Conservation (phyloP, 2,329 filamentous ascomycete species). For the Sclerotinia sclerotiorum region DNA sequence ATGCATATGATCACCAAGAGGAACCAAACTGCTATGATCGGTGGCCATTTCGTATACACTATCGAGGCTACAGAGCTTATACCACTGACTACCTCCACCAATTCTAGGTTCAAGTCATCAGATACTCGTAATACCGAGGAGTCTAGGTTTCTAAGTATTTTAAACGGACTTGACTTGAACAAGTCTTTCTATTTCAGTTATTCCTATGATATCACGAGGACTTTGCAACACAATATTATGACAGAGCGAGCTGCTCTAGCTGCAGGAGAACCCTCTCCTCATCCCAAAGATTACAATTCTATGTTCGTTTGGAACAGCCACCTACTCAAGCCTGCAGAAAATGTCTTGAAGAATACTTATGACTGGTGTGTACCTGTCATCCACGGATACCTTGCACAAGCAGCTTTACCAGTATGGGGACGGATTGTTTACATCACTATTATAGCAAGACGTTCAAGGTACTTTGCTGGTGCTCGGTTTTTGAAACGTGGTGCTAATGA, state of each 20-base stretch:
- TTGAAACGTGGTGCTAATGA: conserved; percentile 95
- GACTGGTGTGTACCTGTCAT: conserved; percentile 97
- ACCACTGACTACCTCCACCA: conserved; percentile 71
- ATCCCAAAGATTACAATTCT: conserved; percentile 70
- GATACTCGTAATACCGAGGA: conserved; percentile 83
- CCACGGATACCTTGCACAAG: conserved; percentile 94
- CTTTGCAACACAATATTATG: conserved; percentile 87
- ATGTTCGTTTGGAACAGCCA: conserved; percentile 99
- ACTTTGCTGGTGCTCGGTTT: conserved; percentile 92
- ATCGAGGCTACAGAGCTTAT: conserved; percentile 92
- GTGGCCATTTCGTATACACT: conserved; percentile 94
- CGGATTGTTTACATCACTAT: conserved; percentile 88
- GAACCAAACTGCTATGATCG: conserved; percentile 92
- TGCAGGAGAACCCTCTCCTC: conserved; percentile 59
- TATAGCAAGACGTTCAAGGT: conserved; percentile 86
- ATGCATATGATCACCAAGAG: conserved; percentile 97
- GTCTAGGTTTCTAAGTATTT: conserved; percentile 80
- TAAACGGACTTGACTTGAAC: conserved; percentile 87
- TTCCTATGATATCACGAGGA: conserved; percentile 92
- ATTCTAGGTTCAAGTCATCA: conserved; percentile 64
- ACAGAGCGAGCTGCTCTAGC: conserved; percentile 71
- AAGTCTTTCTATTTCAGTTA: conserved; percentile 98
- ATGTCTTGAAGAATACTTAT: conserved; percentile 73
- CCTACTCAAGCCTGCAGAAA: conserved; percentile 72
- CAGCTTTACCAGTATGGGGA: conserved; percentile 81